Evolutionary conservation across 306 rosid species (phyloP).

Genomic region (Ceratonia siliqua): DNA sequence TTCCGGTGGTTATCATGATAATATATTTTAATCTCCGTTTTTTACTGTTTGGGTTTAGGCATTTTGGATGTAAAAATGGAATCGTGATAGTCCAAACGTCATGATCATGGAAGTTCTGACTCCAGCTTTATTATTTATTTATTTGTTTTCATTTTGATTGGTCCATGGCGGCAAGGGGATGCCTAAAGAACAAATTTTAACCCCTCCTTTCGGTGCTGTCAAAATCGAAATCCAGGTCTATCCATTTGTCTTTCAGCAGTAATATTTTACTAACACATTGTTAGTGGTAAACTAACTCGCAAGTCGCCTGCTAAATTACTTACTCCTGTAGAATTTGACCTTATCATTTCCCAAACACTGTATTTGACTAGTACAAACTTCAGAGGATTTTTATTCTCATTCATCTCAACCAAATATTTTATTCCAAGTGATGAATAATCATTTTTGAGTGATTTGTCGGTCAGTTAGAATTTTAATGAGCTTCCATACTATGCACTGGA

Average conservation of each 20-base stretch:
- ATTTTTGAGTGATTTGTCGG: background rate
- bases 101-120: background rate
- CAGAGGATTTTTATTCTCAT: background rate
- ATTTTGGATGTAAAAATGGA: background rate
- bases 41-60: background rate
- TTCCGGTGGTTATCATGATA: background rate
- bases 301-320: background rate
- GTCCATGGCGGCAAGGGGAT: background rate
- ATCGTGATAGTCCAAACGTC: no score
- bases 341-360: background rate
- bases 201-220: conserved; percentile 41
- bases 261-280: background rate
- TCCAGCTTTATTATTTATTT: no score
- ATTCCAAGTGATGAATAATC: conserved; percentile 12
- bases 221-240: conserved; percentile 27
- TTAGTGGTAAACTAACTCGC: background rate
- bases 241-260: background rate
- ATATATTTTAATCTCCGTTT: background rate
- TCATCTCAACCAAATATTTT: conserved; percentile 5
- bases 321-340: background rate
- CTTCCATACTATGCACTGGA: background rate
- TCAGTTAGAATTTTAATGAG: conserved; percentile 15
- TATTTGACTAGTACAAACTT: conserved; percentile 10
- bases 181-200: conserved; percentile 29
- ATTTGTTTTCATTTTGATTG: no score